phyloP scores from a whole-genome alignment of 495 filamentous ascomycete species.

The Xylaria intraflava region DNA sequence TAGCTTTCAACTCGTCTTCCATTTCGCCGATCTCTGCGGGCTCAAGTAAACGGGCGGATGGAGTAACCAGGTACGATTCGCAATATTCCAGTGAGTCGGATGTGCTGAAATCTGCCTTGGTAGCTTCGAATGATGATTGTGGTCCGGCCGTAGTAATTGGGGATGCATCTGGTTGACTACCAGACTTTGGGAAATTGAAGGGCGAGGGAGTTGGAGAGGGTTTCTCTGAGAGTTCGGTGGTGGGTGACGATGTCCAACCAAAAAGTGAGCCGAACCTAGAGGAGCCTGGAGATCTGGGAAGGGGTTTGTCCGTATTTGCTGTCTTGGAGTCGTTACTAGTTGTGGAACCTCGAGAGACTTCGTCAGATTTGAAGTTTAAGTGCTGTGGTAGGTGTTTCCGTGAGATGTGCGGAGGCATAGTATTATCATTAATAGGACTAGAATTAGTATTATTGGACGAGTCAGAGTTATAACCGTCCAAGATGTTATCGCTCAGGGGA shows the following conservation, averaged over 20 bases:
- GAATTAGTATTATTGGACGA: constrained; percentile 21
- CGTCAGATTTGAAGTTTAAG: constrained; percentile 33
- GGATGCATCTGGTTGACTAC: constrained; percentile 33
- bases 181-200: constrained; percentile 31
- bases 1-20: constrained; percentile 87
- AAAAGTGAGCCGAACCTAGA: constrained; percentile 49
- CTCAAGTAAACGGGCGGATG: constrained; percentile 33
- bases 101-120: constrained; percentile 26
- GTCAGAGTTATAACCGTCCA: constrained; percentile 28
- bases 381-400: constrained; percentile 46
- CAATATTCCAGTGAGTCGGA: constrained; percentile 32
- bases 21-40: constrained; percentile 59
- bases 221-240: constrained; percentile 44
- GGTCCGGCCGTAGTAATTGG: constrained; percentile 31
- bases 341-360: constrained; percentile 20
- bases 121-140: constrained; percentile 31
- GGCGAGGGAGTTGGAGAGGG: constrained; percentile 45
- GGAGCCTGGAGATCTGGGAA: constrained; percentile 46
- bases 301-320: constrained; percentile 42
- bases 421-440: constrained; percentile 25
- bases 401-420: constrained; percentile 39
- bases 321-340: constrained; percentile 23
- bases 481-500: constrained; percentile 28
- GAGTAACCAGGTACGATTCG: constrained; percentile 43
- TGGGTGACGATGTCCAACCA: constrained; percentile 46